Base-by-base conservation (phyloP, 2,329 filamentous ascomycete species). In the Ophiostoma perfectum region DNA sequence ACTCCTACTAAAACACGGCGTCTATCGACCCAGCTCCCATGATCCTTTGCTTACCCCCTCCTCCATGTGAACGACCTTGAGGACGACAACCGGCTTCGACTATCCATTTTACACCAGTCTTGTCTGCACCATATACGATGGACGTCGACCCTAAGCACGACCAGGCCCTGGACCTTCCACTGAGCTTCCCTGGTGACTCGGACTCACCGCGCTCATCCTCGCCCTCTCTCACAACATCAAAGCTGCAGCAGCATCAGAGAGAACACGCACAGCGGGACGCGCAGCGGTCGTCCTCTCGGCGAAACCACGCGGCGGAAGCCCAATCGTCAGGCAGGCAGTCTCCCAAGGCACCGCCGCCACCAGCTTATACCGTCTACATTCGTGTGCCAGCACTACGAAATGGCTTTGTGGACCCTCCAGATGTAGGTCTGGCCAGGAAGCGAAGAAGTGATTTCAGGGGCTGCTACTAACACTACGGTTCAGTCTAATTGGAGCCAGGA, bases 401-500 rank as follows among this genome's bases (percentile, higher is more conserved):
- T 55, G 88, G 91, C 74, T 99, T 99, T 80, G 86, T 93, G 71
- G 94, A 99, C 78, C 95, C 95, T 69, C 90, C 92, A 64, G 88
- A 90, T 72, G 93, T 93, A 84, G 77, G 85, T 70, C 12, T 8
- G 12, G 2, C 7, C 3, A 4, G n/a, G 27, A 27, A 27, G 27
- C 2, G 3, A 27, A 27, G 49, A 55, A 11, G n/a, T 47, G 12
- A 12, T 6, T 3, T 55, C 5, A 55, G 3, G 49, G 49, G 27
- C 7, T 55, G 45, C 6, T 55, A 14, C 49, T 55, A 3, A 42
- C 38, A 49, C 11, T 6, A 7, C 41, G 39, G 52, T 49, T 16
- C 69, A 96, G 92, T 88, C 95, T 68, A 87, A 92, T 77, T 99
- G 95, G 95, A 89, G 93, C 78, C 84, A 89, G 1, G 82, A 84